Evolutionary conservation across 2,329 filamentous ascomycete genomes (phyloP), one percentile per base, ranked within the genome.

Genomic region (Graphilbum ipis-grandicollis): DNA sequence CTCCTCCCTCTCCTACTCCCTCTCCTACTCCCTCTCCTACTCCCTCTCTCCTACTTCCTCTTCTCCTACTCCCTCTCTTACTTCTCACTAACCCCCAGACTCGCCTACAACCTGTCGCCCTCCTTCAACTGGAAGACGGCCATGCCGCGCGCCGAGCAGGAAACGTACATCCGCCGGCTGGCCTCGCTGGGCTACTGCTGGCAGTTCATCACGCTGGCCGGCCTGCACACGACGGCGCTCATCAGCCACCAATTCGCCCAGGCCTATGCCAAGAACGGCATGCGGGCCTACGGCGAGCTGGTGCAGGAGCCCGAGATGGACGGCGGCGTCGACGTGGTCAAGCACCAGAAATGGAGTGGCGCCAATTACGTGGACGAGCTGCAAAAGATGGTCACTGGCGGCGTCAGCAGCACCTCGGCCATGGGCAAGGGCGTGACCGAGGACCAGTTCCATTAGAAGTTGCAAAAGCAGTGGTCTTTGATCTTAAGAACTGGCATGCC

Each of bases 51-150:
- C 22, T 26, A n/a, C n/a, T 34, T 23, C 22, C 30, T 35, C 28
- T 19, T 33, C 29, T 37, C 33, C 37, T 17, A 40, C 5, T 34
- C 3, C 35, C 10, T 30, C 9, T 30, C n/a, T 19, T 9, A 18
- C 10, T 17, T 14, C 3, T 26, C 15, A 29, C 38, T 15, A 18
- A 18, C 31, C 6, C 5, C 28, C 47, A 90, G 82, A 56, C 79
- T 98, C 41, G 80, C 90, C 5, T 98, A 98, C 68, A 98, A 98
- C 68, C 78, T 98, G 45, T 94, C 85, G 0, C 90, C 90, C 22
- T 93, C 85, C 4, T 98, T 98, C 79, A 98, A 98, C 74, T 98
- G 90, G 90, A 96, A 96, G 68, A 71, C 85, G 40, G 90, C 88
- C 50, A 94, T 94, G 86, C 70, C 83, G 32, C 75, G 80, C 46